phyloP scores from a whole-genome alignment of 257 asterid genomes.

The Scutellaria galericulata region DNA sequence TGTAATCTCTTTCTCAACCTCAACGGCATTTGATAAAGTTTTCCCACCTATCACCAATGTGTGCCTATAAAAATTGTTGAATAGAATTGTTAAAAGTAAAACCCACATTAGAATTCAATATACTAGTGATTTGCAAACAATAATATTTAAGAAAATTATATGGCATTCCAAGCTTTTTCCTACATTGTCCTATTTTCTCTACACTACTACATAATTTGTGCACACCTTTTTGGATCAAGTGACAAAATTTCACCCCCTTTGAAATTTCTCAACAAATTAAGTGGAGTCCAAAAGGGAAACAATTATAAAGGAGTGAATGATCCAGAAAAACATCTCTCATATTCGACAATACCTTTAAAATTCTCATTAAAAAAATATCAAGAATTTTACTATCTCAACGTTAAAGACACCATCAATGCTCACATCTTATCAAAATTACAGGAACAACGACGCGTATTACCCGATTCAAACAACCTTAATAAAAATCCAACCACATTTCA shows the following conservation, averaged over 20 bases:
- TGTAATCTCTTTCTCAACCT: too few species aligned
- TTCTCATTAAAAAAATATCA: too few species aligned
- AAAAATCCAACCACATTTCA: background rate
- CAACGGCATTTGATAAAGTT: too few species aligned
- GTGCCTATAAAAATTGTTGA: too few species aligned
- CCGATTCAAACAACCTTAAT: conserved; percentile 14
- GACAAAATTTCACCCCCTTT: background rate
- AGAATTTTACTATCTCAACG: background rate
- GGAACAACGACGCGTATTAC: conserved; percentile 28
- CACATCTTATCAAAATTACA: conserved; percentile 15
- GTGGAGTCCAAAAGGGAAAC: conserved; percentile 21
- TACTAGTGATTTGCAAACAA: too few species aligned
- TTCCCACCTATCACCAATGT: too few species aligned
- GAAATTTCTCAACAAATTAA: conserved; percentile 12
- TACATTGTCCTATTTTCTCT: background rate
- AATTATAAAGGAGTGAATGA: background rate
- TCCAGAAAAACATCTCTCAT: conserved; percentile 20
- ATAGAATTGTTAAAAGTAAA: too few species aligned
- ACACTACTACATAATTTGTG: background rate
- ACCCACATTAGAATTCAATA: too few species aligned
- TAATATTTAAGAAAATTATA: background rate
- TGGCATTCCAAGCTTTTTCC: conserved; percentile 1
- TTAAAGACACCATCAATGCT: conserved; percentile 10
- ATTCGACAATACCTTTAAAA: background rate
- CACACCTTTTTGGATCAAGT: conserved; percentile 10